Percentiles rank a stretch among this genome's conserved stretches.
These are phyloP conservation scores for Russula olivacea DNA, from an alignment of 768 basidiomycete genomes.

Conservation along the genomic window DNA sequence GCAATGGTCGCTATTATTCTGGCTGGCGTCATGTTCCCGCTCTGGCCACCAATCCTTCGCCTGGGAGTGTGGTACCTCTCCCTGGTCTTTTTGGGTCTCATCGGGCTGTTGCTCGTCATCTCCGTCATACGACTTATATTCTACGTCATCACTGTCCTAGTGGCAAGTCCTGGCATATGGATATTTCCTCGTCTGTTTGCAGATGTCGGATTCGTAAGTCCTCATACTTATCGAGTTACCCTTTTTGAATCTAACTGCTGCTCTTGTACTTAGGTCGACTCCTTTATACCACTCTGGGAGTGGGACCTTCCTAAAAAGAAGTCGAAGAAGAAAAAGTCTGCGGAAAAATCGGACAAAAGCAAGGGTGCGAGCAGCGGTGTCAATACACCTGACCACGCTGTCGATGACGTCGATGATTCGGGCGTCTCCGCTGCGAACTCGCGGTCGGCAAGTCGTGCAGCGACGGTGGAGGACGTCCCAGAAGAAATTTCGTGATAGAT, in stretches of 20 bases:
- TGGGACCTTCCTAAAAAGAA: slow-evolving; percentile 83
- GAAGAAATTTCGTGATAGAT: slow-evolving; percentile 30
- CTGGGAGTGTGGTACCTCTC: slow-evolving; percentile 95
- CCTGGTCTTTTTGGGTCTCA: slow-evolving; percentile 78
- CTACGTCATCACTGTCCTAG: slow-evolving; percentile 87
- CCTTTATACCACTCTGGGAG: slow-evolving; percentile 94
- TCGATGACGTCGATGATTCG: slow-evolving; percentile 36
- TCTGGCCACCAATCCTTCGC: slow-evolving; percentile 92
- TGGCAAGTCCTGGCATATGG: slow-evolving; percentile 91
- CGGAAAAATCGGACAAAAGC: slow-evolving; percentile 44
- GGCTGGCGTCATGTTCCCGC: slow-evolving; percentile 97
- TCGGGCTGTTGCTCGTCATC: slow-evolving; percentile 86
- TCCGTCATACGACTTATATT: slow-evolving; percentile 89
- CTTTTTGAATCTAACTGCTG: slow-evolving; percentile 3
- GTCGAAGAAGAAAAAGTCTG: slow-evolving; percentile 52
- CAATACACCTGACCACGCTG: slow-evolving; percentile 38
- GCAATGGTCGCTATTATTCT: slow-evolving; percentile 92
- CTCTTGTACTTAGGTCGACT: slow-evolving; percentile 67
- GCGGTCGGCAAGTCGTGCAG: slow-evolving; percentile 31
- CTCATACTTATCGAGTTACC: neutral
- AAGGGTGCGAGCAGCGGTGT: slow-evolving; percentile 36
- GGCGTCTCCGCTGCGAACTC: slow-evolving; percentile 34
- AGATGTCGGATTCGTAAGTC: slow-evolving; percentile 94
- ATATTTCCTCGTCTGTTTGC: slow-evolving; percentile 98
- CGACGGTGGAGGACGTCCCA: slow-evolving; percentile 32